Base-by-base conservation (phyloP, 257 asterid genomes). In the Prunella vulgaris region DNA sequence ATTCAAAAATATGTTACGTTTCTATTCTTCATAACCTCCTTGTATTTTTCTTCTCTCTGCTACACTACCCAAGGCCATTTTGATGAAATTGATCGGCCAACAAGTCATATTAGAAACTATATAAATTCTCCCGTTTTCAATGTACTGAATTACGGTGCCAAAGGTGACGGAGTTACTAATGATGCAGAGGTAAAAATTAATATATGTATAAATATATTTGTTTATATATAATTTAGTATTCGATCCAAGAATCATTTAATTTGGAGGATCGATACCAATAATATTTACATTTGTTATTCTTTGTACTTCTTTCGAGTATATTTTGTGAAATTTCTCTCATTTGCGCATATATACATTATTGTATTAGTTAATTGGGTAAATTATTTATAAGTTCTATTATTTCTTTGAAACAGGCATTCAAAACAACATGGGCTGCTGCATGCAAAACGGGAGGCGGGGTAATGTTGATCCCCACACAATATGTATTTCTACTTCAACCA, bases 151-250 rank as follows among this genome's bases (percentile, higher is more conserved):
- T 60, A 46, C 33, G 83, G 83, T 30, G 83, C 83, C 18, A 65
- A 24, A 51, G 83, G 79, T 10, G 79, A 78, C 58, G 79, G 83
- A 30, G 4, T 7, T 9, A 60, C 79, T 12, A 18, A 78, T 9
- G 83, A 78, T 46, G 20, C 64, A 2, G 8, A 42, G 79, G 83
- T 32, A 32, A 32, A 32, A 28, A n/a, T n/a, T 28, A 28, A 28
- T 28, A n/a, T 28, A 28, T 28, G 5, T 28, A 27, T 27, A 27
- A 1, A 28, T 6, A 28, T 6, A 28, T 28, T 28, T 3, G 1
- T 27, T 1, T 27, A 27, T 1, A 4, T 1, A 27, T 27, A 4
- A 27, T n/a, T n/a, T n/a, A n/a, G n/a, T n/a, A n/a, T n/a, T n/a
- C n/a, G n/a, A n/a, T n/a, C n/a, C n/a, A n/a, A n/a, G n/a, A n/a